Evolutionary conservation across 31 red algal species (phyloP).

Genomic region (Bonnemaisonia californica): DNA sequence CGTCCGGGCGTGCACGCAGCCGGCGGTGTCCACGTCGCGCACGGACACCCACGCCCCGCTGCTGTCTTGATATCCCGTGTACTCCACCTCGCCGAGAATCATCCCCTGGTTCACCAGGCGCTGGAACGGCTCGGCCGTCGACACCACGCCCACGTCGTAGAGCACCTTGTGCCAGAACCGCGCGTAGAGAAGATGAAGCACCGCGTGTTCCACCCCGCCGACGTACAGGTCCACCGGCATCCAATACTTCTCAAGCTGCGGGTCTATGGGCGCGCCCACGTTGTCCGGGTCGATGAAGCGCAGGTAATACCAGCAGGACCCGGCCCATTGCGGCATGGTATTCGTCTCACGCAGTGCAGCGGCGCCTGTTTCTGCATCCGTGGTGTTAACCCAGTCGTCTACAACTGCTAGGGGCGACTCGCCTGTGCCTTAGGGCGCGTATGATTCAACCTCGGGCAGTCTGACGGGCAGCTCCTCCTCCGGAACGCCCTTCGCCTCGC

Average conservation of each 20-base stretch:
- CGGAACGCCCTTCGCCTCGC: conserved; percentile 57
- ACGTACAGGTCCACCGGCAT: conserved; percentile 99
- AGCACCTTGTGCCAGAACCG: conserved; percentile 99
- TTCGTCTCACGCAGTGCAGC: conserved; percentile 88
- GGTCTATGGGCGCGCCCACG: conserved; percentile 65
- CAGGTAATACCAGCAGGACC: conserved; percentile 98
- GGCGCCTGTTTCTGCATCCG: conserved; percentile 33
- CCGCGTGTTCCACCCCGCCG: conserved; percentile 99
- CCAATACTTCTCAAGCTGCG: conserved; percentile 90
- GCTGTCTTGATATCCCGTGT: conserved; percentile 59
- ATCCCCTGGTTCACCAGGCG: conserved; percentile 99
- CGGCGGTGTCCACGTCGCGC: conserved; percentile 62
- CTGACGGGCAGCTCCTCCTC: conserved; percentile 85
- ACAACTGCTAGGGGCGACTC: conserved; percentile 84
- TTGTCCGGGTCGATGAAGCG: conserved; percentile 93
- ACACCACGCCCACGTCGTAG: conserved; percentile 96
- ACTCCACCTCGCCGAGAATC: conserved; percentile 95
- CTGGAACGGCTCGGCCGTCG: conserved; percentile 89
- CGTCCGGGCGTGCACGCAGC: conserved; percentile 25
- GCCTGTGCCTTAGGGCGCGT: conserved; percentile 80
- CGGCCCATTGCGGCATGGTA: conserved; percentile 99
- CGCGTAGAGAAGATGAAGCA: conserved; percentile 94
- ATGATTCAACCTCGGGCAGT: conserved; percentile 78
- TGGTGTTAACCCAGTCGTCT: conserved; percentile 75
- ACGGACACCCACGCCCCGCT: conserved; percentile 61